A percentile compares a stretch with the other conserved stretches of the same genome.
Conservation (phyloP, 768 basidiomycete genomes). For the Suillus alpinus region DNA sequence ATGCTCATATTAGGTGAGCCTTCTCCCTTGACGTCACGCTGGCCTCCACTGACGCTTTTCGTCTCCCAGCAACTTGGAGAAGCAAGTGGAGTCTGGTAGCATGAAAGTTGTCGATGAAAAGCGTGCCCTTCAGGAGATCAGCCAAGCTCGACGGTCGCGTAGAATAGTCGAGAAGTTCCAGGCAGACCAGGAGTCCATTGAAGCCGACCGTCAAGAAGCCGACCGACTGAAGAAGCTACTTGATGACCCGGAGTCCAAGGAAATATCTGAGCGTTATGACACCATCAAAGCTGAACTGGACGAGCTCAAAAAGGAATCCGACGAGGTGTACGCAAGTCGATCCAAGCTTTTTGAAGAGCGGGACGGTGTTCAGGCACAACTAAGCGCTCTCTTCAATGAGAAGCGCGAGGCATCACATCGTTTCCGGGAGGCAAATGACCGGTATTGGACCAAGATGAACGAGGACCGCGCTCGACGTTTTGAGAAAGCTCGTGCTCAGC, state of each 20-base stretch:
- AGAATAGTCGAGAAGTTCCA: slow-evolving; percentile 80
- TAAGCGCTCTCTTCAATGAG: slow-evolving; percentile 68
- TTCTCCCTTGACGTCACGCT: slow-evolving; percentile 4
- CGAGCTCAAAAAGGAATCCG: slow-evolving; percentile 78
- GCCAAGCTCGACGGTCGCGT: slow-evolving; percentile 64
- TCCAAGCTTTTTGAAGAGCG: slow-evolving; percentile 87
- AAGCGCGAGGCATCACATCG: slow-evolving; percentile 72
- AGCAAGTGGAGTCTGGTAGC: slow-evolving; percentile 86
- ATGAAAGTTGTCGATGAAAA: slow-evolving; percentile 96
- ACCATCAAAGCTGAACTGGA: slow-evolving; percentile 83
- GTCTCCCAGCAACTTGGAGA: slow-evolving; percentile 67
- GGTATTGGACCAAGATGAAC: slow-evolving; percentile 77
- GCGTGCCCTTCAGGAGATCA: slow-evolving; percentile 89
- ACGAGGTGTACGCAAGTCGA: slow-evolving; percentile 79
- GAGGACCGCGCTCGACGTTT: slow-evolving; percentile 86
- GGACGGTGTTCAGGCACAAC: slow-evolving; percentile 61
- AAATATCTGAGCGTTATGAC: slow-evolving; percentile 77
- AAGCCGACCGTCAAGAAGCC: slow-evolving; percentile 67
- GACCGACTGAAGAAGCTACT: slow-evolving; percentile 81
- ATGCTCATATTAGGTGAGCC: slow-evolving; percentile 79
- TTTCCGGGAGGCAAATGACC: slow-evolving; percentile 83
- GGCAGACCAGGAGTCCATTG: slow-evolving; percentile 75
- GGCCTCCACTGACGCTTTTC: slow-evolving; percentile 6
- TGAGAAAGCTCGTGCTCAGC: slow-evolving; percentile 73
- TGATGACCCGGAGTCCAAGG: slow-evolving; percentile 88